phyloP scores from a whole-genome alignment of 2,329 filamentous ascomycete genomes.

The Aureobasidium mangrovei region DNA sequence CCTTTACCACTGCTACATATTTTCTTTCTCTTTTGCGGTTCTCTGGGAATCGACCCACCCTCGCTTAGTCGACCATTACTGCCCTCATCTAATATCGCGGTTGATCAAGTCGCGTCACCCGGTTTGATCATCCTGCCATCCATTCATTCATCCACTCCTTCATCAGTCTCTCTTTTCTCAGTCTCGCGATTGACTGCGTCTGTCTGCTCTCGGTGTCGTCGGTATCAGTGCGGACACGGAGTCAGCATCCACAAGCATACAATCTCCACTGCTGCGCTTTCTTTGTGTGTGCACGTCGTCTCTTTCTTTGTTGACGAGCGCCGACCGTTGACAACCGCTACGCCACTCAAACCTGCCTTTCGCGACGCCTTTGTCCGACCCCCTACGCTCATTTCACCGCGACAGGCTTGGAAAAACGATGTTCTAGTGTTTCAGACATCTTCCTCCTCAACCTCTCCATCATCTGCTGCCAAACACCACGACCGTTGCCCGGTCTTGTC shows the following conservation, averaged over 20 bases:
- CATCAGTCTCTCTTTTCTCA: not conserved
- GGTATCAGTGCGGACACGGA: not conserved
- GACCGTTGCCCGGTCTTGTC: slow-evolving; percentile 3
- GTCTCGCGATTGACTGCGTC: not conserved
- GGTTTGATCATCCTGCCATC: slow-evolving; percentile 11
- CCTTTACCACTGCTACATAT: slow-evolving; percentile 5
- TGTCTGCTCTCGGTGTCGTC: not conserved
- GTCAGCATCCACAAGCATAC: not conserved
- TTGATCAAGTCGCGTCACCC: slow-evolving; percentile 6
- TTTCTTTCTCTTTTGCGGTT: slow-evolving; percentile 9
- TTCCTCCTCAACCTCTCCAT: not conserved
- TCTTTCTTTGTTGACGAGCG: slow-evolving; percentile 10
- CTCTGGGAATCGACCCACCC: not conserved
- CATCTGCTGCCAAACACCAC: slow-evolving; percentile 9
- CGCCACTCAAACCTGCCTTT: slow-evolving; percentile 7
- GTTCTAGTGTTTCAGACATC: slow-evolving; percentile 15
- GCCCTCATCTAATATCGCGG: slow-evolving; percentile 9
- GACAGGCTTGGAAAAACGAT: slow-evolving; percentile 13
- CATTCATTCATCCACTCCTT: slow-evolving; percentile 3
- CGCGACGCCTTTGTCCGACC: slow-evolving; percentile 10
- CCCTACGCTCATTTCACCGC: slow-evolving; percentile 14
- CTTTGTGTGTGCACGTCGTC: slow-evolving; percentile 10
- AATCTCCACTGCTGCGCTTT: slow-evolving; percentile 8
- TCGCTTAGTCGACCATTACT: slow-evolving; percentile 6
- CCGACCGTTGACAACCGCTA: slow-evolving; percentile 13